Base-by-base conservation (phyloP, 2,329 filamentous ascomycete species). In the Anthostomella pinea region DNA sequence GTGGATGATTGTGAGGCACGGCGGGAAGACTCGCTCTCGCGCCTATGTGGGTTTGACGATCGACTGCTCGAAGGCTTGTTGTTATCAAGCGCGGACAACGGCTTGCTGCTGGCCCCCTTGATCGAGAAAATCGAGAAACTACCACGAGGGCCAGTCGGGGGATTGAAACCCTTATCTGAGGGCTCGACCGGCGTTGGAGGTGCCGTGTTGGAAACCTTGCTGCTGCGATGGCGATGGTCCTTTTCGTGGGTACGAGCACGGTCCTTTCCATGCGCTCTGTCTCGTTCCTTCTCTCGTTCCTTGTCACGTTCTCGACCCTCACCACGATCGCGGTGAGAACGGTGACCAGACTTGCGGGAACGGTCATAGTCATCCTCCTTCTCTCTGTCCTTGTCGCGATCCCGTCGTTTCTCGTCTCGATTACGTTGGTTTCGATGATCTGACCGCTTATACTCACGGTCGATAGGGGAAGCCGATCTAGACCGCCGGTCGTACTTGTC, bases 401-500 rank as follows among this genome's bases (percentile, higher is more conserved):
- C 53, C 27, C 54, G 53, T 22, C 51, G 46, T 35, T 52, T 54
- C 28, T 55, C 60, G 31, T 70, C 66, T 27, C 68, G 63, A 43
- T 73, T 64, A 17, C 68, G 68, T 31, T 53, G 53, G 33, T 53
- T 79, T 68, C 23, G 72, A 63, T 42, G 70, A 60, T 50, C 68
- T 61, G 35, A 72, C 64, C 54, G 61, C 59, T 53, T 67, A 69
- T 66, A 63, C 15, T 71, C 66, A 35, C 59, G 66, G 50, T 63
- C 65, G 51, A 79, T 76, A 2, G 75, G 76, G 3, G 85, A 87
- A 5, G 72, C 71, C 5, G 84, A 87, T 39, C 83, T 73, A 1
- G 81, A 80, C 33, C 75, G 73, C 30, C 79, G 73, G 9, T 67
- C 65, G 48, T 70, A 54, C 46, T 68, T 67, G 30, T 69, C 64